Evolutionary conservation across 108 stramenopile genomes (phyloP).

Genomic region (Nitzschia sp.): DNA sequence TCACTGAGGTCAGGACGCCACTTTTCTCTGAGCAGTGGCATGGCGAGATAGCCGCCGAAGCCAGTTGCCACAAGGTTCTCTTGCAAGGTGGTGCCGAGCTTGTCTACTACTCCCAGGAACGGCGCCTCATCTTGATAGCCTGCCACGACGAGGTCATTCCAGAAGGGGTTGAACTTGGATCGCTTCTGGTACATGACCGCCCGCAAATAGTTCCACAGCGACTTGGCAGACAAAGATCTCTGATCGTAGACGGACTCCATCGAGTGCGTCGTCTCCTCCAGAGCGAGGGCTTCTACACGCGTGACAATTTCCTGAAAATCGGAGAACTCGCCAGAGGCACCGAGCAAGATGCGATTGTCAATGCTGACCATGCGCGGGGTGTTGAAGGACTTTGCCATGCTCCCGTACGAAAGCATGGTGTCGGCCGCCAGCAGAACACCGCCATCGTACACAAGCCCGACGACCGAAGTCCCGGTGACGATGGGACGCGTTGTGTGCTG

Average conservation of each 20-base stretch:
- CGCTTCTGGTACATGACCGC: conserved; percentile 95
- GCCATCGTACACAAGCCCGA: conserved; percentile 90
- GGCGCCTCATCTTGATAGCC: conserved; percentile 64
- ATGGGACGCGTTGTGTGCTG: conserved; percentile 90
- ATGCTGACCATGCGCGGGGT: conserved; percentile 78
- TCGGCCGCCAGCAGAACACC: conserved; percentile 99
- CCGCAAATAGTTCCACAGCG: conserved; percentile 86
- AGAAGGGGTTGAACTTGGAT: conserved; percentile 97
- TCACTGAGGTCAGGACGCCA: conserved; percentile 89
- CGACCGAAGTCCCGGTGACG: conserved; percentile 96
- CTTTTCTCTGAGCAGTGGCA: conserved; percentile 93
- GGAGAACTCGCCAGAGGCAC: conserved; percentile 93
- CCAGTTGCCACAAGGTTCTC: conserved; percentile 97
- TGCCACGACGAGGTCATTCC: conserved; percentile 96
- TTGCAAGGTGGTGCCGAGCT: conserved; percentile 95
- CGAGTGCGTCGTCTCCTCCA: conserved; percentile 64
- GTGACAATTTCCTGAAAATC: conserved; percentile 92
- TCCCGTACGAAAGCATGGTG: conserved; percentile 93
- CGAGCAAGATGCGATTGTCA: conserved; percentile 83
- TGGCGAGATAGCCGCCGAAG: conserved; percentile 93
- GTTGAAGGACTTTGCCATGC: conserved; percentile 94
- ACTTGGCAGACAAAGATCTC: conserved; percentile 57
- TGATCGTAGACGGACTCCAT: conserved; percentile 73
- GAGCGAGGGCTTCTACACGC: conserved; percentile 73
- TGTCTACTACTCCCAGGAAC: conserved; percentile 95